phyloP scores from a whole-genome alignment of 2,329 filamentous ascomycete species.

The Daldinia eschscholtzii region DNA sequence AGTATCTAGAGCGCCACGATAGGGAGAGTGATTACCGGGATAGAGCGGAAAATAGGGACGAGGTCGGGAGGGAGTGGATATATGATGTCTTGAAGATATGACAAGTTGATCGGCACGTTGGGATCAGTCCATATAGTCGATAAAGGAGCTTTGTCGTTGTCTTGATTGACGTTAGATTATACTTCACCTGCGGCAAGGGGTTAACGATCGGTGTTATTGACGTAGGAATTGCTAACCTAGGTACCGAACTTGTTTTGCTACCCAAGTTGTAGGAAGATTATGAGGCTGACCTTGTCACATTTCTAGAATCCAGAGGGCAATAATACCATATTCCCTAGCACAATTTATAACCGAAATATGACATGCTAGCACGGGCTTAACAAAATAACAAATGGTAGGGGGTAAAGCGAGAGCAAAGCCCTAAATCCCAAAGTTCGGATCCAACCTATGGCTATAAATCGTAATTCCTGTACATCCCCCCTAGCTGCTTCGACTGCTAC shows the following conservation, averaged over 20 bases:
- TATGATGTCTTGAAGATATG: slow-evolving; percentile 37
- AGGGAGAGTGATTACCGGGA: neutral
- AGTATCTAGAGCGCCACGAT: slow-evolving; percentile 14
- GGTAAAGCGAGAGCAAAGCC: neutral
- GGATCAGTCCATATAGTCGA: neutral
- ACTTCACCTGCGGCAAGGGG: neutral
- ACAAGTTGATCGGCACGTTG: neutral
- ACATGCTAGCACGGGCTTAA: no score
- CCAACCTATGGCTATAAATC: neutral
- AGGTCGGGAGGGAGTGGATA: slow-evolving; percentile 27
- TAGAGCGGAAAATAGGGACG: neutral
- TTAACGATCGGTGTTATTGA: neutral
- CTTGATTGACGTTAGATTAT: neutral
- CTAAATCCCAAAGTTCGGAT: neutral
- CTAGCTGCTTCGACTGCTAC: slow-evolving; percentile 43
- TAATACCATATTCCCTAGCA: no score
- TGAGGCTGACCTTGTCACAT: neutral
- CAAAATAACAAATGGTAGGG: neutral
- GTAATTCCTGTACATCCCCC: neutral
- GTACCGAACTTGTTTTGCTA: no score
- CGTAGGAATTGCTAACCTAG: no score
- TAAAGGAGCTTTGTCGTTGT: neutral
- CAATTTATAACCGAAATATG: neutral
- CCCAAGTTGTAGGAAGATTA: no score
- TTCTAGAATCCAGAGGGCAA: no score